Percentiles rank a stretch among this genome's conserved stretches.
These are phyloP conservation scores for Colletotrichum cordylinicola DNA, from an alignment of 2,329 filamentous ascomycete species.

Conservation along the genomic window DNA sequence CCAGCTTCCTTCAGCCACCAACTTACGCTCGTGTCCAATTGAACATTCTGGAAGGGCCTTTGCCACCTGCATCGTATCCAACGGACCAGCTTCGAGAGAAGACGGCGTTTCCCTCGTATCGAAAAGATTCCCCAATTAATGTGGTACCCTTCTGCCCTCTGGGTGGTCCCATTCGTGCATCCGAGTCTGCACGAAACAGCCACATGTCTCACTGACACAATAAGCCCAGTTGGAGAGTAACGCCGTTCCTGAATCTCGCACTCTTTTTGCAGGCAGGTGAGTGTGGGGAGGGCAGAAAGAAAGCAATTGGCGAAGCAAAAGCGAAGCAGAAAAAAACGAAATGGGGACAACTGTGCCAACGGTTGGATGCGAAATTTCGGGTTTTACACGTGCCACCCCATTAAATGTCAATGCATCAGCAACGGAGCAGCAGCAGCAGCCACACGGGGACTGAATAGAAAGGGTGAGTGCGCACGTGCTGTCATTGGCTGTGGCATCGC, in stretches of 20 bases:
- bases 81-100: neutral
- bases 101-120: neutral
- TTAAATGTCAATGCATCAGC: neutral
- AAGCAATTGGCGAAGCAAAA: neutral
- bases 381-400: neutral
- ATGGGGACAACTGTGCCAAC: neutral
- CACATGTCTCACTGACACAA: constrained; percentile 11
- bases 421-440: neutral
- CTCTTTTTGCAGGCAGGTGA: neutral
- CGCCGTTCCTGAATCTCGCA: constrained; percentile 2
- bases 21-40: neutral
- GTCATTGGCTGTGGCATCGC: neutral
- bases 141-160: neutral
- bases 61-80: neutral
- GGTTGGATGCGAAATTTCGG: neutral
- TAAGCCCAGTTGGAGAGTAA: neutral
- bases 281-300: neutral
- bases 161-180: neutral
- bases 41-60: neutral
- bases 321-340: neutral
- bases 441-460: neutral
- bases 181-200: constrained; percentile 3
- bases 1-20: neutral
- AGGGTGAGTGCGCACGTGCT: neutral
- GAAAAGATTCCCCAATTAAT: neutral